phyloP scores from a whole-genome alignment of 139 green algal genomes.

The Chlamydomonas incerta region DNA sequence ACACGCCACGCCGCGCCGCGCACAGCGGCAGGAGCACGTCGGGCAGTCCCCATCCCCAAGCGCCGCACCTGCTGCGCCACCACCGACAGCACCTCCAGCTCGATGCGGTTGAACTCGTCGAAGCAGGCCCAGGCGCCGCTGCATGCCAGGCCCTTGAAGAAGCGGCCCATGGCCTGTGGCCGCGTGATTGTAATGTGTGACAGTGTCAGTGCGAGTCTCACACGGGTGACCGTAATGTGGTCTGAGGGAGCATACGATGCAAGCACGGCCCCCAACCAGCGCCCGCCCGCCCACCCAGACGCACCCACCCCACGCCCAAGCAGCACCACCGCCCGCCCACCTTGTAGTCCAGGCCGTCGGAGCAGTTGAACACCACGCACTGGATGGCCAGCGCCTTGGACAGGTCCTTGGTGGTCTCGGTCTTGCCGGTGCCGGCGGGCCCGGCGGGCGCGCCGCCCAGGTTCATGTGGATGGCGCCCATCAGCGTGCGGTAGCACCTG shows the following conservation, averaged over 20 bases:
- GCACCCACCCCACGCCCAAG: slow-evolving; percentile 38
- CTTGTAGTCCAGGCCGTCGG: slow-evolving; percentile 77
- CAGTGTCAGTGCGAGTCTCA: too few species aligned
- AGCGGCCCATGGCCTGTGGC: slow-evolving; percentile 69
- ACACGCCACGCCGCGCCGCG: too few species aligned
- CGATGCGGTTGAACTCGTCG: slow-evolving; percentile 88
- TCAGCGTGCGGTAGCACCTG: slow-evolving; percentile 86
- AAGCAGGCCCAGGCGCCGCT: slow-evolving; percentile 84
- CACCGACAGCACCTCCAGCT: slow-evolving; percentile 82
- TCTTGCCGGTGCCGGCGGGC: slow-evolving; percentile 76
- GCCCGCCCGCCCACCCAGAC: too few species aligned
- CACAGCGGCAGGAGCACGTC: too few species aligned
- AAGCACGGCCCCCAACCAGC: too few species aligned
- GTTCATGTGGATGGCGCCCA: slow-evolving; percentile 87
- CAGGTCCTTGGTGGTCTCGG: slow-evolving; percentile 76
- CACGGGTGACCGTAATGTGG: too few species aligned
- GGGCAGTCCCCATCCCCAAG: not conserved
- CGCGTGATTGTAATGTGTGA: too few species aligned
- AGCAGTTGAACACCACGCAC: slow-evolving; percentile 89
- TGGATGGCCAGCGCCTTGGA: slow-evolving; percentile 86
- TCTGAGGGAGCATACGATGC: too few species aligned
- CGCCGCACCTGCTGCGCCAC: slow-evolving; percentile 72
- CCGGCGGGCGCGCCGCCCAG: slow-evolving; percentile 83
- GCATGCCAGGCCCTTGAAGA: slow-evolving; percentile 85
- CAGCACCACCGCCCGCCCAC: slow-evolving; percentile 35